Percentiles rank a stretch among this genome's conserved stretches.
Conservation (phyloP, 2,329 filamentous ascomycete genomes). For the Colletotrichum euphorbiae region DNA sequence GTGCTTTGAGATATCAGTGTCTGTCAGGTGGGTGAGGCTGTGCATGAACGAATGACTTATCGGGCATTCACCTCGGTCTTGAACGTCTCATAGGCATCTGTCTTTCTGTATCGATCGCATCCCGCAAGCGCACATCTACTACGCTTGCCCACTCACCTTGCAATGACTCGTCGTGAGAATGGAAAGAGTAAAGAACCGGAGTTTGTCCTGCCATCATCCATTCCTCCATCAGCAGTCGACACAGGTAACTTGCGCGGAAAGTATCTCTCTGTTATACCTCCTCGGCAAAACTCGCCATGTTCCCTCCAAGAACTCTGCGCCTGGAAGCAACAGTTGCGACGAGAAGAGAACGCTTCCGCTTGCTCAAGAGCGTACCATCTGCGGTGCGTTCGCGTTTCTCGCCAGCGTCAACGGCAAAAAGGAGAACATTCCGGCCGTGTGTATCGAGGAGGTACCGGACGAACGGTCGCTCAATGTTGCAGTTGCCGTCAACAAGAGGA, state of each 20-base stretch:
- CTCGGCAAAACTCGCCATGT: neutral
- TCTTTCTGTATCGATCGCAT: too few relatives aligned
- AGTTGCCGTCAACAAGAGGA: neutral
- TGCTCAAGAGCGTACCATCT: neutral
- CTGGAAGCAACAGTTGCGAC: neutral
- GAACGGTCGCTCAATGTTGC: neutral
- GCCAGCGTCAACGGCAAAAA: conserved; percentile 2
- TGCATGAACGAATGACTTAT: too few relatives aligned
- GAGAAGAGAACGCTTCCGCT: neutral
- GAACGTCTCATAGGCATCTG: too few relatives aligned
- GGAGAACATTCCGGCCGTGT: conserved; percentile 4
- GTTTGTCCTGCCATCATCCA: neutral
- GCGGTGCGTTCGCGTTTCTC: conserved; percentile 6
- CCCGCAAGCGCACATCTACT: too few relatives aligned
- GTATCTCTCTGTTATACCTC: neutral
- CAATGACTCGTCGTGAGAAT: neutral
- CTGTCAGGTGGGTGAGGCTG: too few relatives aligned
- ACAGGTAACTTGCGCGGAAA: neutral
- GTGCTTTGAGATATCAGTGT: too few relatives aligned
- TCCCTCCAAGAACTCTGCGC: neutral
- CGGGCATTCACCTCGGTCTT: too few relatives aligned
- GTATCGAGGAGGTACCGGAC: conserved; percentile 5
- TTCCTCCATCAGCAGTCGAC: neutral
- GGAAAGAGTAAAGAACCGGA: neutral
- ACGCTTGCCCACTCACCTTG: neutral